Evolutionary conservation across 116 monocot species (phyloP).

Genomic region (Trichopus zeylanicus): DNA sequence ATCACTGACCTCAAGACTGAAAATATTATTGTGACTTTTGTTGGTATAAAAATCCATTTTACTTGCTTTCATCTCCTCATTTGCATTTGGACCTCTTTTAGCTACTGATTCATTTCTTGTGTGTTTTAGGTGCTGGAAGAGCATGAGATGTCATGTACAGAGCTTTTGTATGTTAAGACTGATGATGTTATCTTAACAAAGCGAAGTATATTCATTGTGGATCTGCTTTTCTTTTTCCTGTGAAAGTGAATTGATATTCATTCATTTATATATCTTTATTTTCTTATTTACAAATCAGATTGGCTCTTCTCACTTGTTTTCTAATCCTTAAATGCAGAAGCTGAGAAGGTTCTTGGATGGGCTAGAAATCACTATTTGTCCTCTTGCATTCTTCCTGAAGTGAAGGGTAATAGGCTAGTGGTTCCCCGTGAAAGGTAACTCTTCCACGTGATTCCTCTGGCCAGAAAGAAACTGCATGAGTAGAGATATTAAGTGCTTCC

Average conservation of each 20-base stretch:
- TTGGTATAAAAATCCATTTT: too few relatives aligned
- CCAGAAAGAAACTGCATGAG: background rate
- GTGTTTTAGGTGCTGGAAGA: slow-evolving; percentile 68
- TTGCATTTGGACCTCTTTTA: slow-evolving; percentile 1
- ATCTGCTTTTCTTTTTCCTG: background rate
- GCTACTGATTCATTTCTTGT: slow-evolving; percentile 2
- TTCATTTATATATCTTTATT: too few relatives aligned
- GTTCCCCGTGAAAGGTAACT: slow-evolving; percentile 79
- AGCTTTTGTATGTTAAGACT: slow-evolving; percentile 67
- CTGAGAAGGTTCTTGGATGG: slow-evolving; percentile 86
- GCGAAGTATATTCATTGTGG: slow-evolving; percentile 46
- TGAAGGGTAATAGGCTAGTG: slow-evolving; percentile 53
- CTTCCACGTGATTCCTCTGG: background rate
- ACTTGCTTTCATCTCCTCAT: too few relatives aligned
- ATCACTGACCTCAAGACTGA: background rate
- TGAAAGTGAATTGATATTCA: too few relatives aligned
- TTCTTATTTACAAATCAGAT: too few relatives aligned
- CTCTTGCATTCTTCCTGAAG: slow-evolving; percentile 39
- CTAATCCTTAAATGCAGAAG: slow-evolving; percentile 38
- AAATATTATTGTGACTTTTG: too few relatives aligned
- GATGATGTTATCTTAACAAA: slow-evolving; percentile 74
- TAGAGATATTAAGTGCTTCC: background rate
- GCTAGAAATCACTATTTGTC: slow-evolving; percentile 90
- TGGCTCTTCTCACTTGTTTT: background rate
- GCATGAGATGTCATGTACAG: slow-evolving; percentile 63